Base-by-base conservation (phyloP, 345 rosid species). In the Eucalyptus albens region DNA sequence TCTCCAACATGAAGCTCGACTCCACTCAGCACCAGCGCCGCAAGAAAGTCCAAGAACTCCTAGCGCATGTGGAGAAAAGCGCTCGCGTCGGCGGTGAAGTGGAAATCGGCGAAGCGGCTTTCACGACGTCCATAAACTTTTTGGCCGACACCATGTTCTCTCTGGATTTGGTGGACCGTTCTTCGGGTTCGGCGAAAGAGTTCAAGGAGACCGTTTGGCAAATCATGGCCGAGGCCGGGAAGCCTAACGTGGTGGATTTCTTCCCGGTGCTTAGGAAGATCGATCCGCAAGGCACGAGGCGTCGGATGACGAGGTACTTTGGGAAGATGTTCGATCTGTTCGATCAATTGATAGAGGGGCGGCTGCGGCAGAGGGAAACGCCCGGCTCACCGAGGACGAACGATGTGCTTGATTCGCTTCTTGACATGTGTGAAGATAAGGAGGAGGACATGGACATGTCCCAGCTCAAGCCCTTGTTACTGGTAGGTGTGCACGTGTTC, bases 91-190 rank as follows among this genome's bases (percentile, higher is more conserved):
- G 92, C 24, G 88, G 88, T 53, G 90, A 93, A 33, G 91, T 95
- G 37, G 92, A 92, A 65, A 90, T 95, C 3, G 93, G 96, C 29
- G 89, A 89, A 67, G 94, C 90, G 29, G 89, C 93, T 16, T 94
- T 95, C 88, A 56, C 10, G 80, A 89, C 96, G 56, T 15, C 83
- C 12, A 90, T 95, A 22, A 94, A 93, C 88, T 83, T 93, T 56
- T 31, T 94, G n/a, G 94, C 96, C 0, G 92, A 91, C 90, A 88
- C 92, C 55, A 21, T 96, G 22, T 89, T 93, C 65, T 95, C 96
- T 2, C 37, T 88, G 11, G 94, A 95, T 91, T 85, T 95, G 47
- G 91, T 88, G 51, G 89, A 91, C 89, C 88, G 89, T 27, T 89
- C 88, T 33, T 88, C 92, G 5, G 77, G 86, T 10, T 24, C 37